Base-by-base conservation (phyloP, 2,329 filamentous ascomycete species). In the Fusarium sp. region DNA sequence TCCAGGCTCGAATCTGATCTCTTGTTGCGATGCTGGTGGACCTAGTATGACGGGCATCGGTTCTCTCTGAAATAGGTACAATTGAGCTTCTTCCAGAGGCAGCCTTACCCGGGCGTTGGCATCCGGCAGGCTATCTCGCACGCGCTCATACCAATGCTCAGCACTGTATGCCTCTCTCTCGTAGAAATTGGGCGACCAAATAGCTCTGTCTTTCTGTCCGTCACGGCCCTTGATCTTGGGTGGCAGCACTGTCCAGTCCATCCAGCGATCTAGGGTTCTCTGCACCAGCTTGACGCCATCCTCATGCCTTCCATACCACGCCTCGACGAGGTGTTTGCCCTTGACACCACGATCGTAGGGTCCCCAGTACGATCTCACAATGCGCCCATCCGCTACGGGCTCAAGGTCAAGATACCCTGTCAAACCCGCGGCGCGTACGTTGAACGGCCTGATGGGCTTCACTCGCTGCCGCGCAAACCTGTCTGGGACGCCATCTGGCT, bases 231-330 rank as follows among this genome's bases (percentile, higher is more conserved):
- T 60, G n/a, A 68, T 43, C 53, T 71, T 75, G 2, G 74, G 73
- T 19, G 79, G 79, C 41, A 81, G 65, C 9, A 79, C 73, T 4
- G 75, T 73, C 67, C 73, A 78, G 39, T 71, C 64, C 23, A 71
- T 69, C 78, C 78, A 82, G n/a, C 75, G 76, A 42, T 75, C 73
- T 27, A 79, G 66, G 65, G 80, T 68, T 25, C 70, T 71, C 67
- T 76, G 73, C 23, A 74, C 71, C 41, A 74, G 70, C 33, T 67
- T 71, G 52, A 80, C 67, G 8, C 72, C 68, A 8, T 72, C 66
- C 25, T 69, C 67, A 21, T 75, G 73, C 0, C 78, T 75, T 1
- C 79, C 79, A 61, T 79, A 82, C 73, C 79, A 77, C 29, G 75
- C 70, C 23, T 75, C 72, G 9, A 80, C 58, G 7, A 77, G 70